Evolutionary conservation across 768 basidiomycete genomes (phyloP).

Genomic region (Lentinula edodes): DNA sequence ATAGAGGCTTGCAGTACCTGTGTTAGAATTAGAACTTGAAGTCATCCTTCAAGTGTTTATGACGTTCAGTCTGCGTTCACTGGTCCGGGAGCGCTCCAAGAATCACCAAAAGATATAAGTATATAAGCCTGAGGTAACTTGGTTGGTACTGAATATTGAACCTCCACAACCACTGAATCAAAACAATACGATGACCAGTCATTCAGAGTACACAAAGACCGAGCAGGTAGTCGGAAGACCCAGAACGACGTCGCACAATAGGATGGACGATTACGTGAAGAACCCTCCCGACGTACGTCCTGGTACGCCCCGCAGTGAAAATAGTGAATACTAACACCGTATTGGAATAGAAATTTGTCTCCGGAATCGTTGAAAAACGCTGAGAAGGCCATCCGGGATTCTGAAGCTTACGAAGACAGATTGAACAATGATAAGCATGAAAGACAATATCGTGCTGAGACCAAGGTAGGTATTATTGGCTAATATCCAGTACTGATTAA

Average conservation of each 20-base stretch:
- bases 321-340: not conserved
- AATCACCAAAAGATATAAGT: no score
- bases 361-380: not conserved
- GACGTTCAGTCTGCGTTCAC: no score
- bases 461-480: not conserved
- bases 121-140: no score
- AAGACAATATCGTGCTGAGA: not conserved
- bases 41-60: no score
- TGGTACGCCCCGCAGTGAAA: no score
- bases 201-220: not conserved
- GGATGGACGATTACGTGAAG: not conserved
- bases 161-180: not conserved
- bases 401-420: not conserved
- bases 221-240: not conserved
- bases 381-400: not conserved
- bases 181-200: not conserved
- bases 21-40: no score
- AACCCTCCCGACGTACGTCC: not conserved
- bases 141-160: no score
- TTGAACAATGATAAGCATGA: not conserved
- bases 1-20: no score
- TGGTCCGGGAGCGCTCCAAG: no score
- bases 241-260: not conserved
- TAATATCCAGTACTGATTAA: not conserved
- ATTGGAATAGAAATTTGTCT: not conserved